A percentile compares a stretch with the other conserved stretches of the same genome.
Conservation (phyloP, 1,284 basidiomycete species). For the Earliella scabrosa region DNA sequence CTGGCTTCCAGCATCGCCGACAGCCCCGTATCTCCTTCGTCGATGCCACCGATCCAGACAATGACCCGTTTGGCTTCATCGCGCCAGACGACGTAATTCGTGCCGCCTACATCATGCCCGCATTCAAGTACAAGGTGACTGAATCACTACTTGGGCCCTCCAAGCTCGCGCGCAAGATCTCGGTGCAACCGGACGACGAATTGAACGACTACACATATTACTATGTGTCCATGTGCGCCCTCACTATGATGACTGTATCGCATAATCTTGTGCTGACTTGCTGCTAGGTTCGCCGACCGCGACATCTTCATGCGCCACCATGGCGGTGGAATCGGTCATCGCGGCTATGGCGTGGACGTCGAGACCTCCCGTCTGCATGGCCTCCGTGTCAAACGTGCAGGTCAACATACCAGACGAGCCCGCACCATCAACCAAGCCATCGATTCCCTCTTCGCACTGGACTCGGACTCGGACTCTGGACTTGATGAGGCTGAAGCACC, state of each 20-base stretch:
- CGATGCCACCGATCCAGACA: constrained; percentile 22
- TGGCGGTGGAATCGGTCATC: constrained; percentile 14
- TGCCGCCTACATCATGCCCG: constrained; percentile 41
- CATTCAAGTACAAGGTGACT: constrained; percentile 26
- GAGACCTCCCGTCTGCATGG: not conserved
- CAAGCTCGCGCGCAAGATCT: constrained; percentile 14
- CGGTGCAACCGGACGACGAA: constrained; percentile 8
- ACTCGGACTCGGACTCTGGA: no score
- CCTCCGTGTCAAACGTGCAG: not conserved
- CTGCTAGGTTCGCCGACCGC: constrained; percentile 9
- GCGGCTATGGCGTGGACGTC: not conserved
- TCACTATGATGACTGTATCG: not conserved
- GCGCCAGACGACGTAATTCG: constrained; percentile 41
- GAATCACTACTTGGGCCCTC: constrained; percentile 27
- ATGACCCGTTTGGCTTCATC: constrained; percentile 43
- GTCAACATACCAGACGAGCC: no score
- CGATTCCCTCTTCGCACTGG: no score
- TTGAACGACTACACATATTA: constrained; percentile 38
- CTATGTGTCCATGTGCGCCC: constrained; percentile 41
- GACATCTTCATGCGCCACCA: constrained; percentile 9
- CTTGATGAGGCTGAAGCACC: no score
- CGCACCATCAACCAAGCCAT: no score
- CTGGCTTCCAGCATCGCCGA: constrained; percentile 22
- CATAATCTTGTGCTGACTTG: not conserved
- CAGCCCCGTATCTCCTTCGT: constrained; percentile 42